phyloP scores from a whole-genome alignment of 2,329 filamentous ascomycete genomes.

The Trichoderma semiorbis region DNA sequence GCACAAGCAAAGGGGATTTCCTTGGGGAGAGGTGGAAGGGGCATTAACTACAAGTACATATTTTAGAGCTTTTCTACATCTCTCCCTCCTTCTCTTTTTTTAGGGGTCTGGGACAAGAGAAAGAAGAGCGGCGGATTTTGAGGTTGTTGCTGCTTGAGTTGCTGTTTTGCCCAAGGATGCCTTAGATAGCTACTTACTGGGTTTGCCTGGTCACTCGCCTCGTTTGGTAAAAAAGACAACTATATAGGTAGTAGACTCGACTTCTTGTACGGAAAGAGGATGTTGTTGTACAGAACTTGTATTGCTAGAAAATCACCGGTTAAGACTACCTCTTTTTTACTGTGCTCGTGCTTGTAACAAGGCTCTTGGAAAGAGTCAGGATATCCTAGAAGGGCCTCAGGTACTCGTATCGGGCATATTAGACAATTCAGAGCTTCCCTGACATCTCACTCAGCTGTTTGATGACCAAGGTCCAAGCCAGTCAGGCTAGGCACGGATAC shows the following conservation, averaged over 20 bases:
- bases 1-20: constrained; percentile 17
- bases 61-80: background rate
- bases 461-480: background rate
- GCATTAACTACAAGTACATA: background rate
- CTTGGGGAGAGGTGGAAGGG: background rate
- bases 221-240: background rate
- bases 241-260: background rate
- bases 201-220: background rate
- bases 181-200: background rate
- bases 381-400: background rate
- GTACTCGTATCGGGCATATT: background rate
- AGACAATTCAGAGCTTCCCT: background rate
- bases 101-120: background rate
- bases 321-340: background rate
- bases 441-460: background rate
- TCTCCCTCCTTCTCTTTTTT: background rate
- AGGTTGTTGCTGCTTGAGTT: background rate
- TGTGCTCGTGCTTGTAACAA: background rate
- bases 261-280: background rate
- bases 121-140: background rate
- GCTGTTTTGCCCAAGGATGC: background rate
- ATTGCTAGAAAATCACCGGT: background rate
- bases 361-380: background rate
- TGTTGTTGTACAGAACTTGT: background rate
- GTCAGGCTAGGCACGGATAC: background rate